Conservation (phyloP, 331 rosid genomes). For the Malus hybrid region DNA sequence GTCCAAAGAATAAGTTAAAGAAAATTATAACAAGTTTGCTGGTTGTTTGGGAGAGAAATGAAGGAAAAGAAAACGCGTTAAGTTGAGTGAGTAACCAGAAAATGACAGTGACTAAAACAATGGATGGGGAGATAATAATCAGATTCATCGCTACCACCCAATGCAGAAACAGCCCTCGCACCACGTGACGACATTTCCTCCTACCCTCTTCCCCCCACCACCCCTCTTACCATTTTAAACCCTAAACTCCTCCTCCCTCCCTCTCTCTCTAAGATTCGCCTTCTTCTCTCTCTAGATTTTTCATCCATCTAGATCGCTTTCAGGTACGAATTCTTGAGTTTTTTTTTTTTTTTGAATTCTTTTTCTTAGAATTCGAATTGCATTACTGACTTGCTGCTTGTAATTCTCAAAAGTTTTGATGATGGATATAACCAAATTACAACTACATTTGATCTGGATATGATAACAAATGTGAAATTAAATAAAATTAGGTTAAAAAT, state of each 20-base stretch:
- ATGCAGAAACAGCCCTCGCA: slow-evolving; percentile 1
- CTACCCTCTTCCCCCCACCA: not conserved
- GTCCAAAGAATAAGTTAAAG: too few relatives aligned
- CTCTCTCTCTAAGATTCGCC: not conserved
- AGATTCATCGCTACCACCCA: not conserved
- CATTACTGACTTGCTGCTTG: not conserved
- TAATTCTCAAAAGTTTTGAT: not conserved
- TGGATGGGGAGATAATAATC: not conserved
- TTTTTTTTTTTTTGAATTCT: not conserved
- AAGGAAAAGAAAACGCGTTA: not conserved
- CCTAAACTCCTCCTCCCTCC: not conserved
- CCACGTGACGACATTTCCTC: slow-evolving; percentile 10
- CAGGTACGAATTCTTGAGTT: not conserved
- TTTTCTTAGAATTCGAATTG: not conserved
- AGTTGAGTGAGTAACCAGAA: not conserved
- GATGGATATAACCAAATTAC: not conserved
- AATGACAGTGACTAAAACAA: not conserved
- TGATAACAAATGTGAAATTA: not conserved
- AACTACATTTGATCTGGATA: not conserved
- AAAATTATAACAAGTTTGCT: not conserved
- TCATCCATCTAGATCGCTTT: not conserved
- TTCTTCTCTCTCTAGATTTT: not conserved
- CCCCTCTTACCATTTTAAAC: not conserved
- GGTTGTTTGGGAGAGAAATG: not conserved
- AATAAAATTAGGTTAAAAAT: not conserved